Evolutionary conservation across 2,329 filamentous ascomycete genomes (phyloP), one percentile per base, ranked within the genome.

Genomic region (Colletotrichum musae): DNA sequence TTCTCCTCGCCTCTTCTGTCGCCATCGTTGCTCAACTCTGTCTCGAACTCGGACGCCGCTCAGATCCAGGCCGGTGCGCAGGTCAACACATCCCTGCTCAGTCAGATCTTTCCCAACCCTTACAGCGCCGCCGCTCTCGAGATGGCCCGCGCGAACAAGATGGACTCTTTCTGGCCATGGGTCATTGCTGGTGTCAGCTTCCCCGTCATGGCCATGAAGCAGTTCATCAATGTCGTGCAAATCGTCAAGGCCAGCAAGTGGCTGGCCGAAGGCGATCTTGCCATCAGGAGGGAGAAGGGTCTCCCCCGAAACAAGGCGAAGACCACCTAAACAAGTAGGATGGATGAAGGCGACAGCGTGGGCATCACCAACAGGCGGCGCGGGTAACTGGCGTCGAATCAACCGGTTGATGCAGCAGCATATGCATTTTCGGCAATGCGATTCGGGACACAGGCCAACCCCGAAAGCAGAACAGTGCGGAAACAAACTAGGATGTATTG

Each of bases 121-220:
- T 97, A 96, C 87, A 97, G 93, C 77, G 95, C 95, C 9, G 95
- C 92, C 32, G 95, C 95, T 21, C 91, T 98, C 80, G 95, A 98
- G 83, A 87, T 97, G 81, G 95, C 95, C 16, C 91, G 94, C 71
- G 95, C 94, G 64, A 98, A 98, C 86, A 98, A 98, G 85, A 93
- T 94, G 86, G 92, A 93, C 77, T 92, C 91, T 70, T 88, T 86
- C 72, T 81, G 81, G 68, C 85, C 85, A 9, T 87, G 85, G 96
- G 87, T 96, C 58, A 87, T 98, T 72, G 93, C 93, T 52, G 89
- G 89, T 28, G 82, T 97, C 74, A 95, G 93, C 76, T 90, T 92
- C 74, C 95, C 95, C 13, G 86, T 98, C 78, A 98, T 98, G 95
- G 84, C 90, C 26, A 87, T 91, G 74, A 99, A 99, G 88, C 96